These are phyloP conservation scores for Radiomyces spectabilis DNA, from an alignment of 192 early-diverging fungal genomes.

Conservation along the genomic window DNA sequence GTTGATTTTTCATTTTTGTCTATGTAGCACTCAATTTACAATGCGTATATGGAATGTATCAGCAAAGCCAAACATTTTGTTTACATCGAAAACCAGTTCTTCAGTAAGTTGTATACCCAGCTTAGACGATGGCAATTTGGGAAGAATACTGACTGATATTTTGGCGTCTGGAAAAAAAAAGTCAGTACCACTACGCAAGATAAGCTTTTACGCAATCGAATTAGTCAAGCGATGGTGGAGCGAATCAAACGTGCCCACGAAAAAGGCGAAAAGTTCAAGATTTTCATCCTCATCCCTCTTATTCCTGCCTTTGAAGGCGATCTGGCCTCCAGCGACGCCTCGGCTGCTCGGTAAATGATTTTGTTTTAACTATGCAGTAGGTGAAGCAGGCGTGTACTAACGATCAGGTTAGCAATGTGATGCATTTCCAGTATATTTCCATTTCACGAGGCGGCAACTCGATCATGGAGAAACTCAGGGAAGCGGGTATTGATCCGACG, in stretches of 20 bases:
- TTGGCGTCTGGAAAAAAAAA: not conserved
- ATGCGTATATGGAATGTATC: conserved; percentile 75
- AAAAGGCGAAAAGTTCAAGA: conserved; percentile 57
- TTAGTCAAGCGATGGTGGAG: conserved; percentile 55
- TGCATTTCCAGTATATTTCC: conserved; percentile 76
- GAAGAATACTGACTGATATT: too few relatives aligned
- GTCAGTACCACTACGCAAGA: conserved; percentile 7
- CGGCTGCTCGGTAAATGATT: conserved; percentile 35
- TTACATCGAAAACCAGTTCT: conserved; percentile 97
- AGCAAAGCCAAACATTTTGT: conserved; percentile 71
- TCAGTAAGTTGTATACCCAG: conserved; percentile 41
- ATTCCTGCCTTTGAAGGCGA: conserved; percentile 83
- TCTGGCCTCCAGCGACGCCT: conserved; percentile 64
- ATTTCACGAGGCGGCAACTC: conserved; percentile 70
- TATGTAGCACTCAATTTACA: conserved; percentile 63
- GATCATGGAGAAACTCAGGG: conserved; percentile 49
- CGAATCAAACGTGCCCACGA: conserved; percentile 67
- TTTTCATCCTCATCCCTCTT: conserved; percentile 74
- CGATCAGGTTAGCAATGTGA: conserved; percentile 51
- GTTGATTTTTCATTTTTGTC: conserved; percentile 1
- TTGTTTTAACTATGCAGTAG: too few relatives aligned
- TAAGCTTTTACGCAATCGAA: conserved; percentile 8
- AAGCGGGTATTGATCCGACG: conserved; percentile 47
- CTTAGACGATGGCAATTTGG: not conserved
- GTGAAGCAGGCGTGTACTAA: too few relatives aligned